A percentile compares a stretch with the other conserved stretches of the same genome.
Evolutionary conservation across 2,329 filamentous ascomycete species (phyloP).

Genomic region (Colletotrichum lindemuthianum): DNA sequence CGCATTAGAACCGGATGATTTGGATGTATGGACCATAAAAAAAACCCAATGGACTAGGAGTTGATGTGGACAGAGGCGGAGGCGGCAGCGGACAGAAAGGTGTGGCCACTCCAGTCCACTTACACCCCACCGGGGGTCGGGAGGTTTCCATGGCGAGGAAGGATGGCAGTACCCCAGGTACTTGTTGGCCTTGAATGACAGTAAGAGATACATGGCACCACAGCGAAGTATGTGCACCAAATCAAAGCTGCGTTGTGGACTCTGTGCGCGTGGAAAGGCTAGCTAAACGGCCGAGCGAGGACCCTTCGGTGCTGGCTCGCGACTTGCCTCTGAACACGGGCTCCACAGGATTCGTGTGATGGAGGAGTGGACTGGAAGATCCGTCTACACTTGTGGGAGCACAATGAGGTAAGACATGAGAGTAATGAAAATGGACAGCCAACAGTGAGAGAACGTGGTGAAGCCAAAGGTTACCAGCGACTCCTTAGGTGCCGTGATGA

Average conservation of each 20-base stretch:
- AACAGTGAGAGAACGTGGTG: no score
- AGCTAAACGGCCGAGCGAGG: no score
- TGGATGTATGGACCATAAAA: constrained; percentile 1
- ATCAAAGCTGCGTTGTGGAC: no score
- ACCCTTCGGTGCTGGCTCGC: no score
- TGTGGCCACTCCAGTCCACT: constrained; percentile 30
- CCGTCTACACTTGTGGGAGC: background rate
- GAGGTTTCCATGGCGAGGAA: constrained; percentile 21
- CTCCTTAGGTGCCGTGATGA: no score
- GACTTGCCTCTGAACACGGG: background rate
- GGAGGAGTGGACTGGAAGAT: constrained; percentile 5
- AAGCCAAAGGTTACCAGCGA: no score
- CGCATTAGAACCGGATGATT: constrained; percentile 6
- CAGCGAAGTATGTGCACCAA: no score
- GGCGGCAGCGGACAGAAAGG: constrained; percentile 5
- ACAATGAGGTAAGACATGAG: constrained; percentile 10
- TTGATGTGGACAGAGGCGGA: constrained; percentile 15
- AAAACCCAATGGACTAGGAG: constrained; percentile 13
- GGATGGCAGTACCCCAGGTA: constrained; percentile 3
- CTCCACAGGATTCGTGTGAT: constrained; percentile 9
- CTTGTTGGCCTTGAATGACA: background rate
- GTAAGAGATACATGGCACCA: background rate
- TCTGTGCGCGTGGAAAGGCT: background rate
- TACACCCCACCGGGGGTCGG: constrained; percentile 30
- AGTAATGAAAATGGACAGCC: background rate